These are phyloP conservation scores for Suillus paluster DNA, from an alignment of 768 basidiomycete species.

Conservation along the genomic window DNA sequence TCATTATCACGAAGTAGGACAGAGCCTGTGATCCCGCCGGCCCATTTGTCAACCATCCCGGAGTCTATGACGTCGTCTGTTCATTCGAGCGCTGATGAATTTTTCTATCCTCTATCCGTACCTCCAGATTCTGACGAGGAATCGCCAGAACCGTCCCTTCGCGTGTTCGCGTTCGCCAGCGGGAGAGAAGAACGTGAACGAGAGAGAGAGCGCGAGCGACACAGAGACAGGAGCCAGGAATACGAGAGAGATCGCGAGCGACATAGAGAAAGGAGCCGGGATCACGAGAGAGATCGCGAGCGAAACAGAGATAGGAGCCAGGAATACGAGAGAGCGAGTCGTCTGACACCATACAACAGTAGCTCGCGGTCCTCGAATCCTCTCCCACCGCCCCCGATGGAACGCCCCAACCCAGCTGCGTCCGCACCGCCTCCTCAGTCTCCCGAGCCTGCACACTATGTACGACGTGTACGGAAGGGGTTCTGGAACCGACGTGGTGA, in stretches of 20 bases:
- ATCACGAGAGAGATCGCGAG: not conserved
- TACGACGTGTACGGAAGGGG: conserved; percentile 52
- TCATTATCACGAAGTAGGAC: conserved; percentile 33
- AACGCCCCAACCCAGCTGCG: conserved; percentile 26
- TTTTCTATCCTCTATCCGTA: conserved; percentile 26
- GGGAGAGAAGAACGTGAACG: conserved; percentile 7
- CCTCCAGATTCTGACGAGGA: conserved; percentile 20
- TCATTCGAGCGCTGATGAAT: conserved; percentile 30
- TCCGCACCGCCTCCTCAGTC: conserved; percentile 33
- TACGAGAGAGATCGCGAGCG: no score
- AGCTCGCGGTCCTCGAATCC: conserved; percentile 22
- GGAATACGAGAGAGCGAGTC: not conserved
- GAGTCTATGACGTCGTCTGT: conserved; percentile 23
- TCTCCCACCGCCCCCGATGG: conserved; percentile 33
- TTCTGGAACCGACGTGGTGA: conserved; percentile 82
- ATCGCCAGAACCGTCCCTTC: conserved; percentile 17
- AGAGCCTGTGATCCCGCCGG: conserved; percentile 25
- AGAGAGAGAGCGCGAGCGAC: no score
- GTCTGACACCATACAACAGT: not conserved
- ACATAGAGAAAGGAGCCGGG: no score
- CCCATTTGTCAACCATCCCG: conserved; percentile 31
- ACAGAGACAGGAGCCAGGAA: no score
- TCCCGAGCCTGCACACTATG: conserved; percentile 32
- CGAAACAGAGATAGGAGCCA: not conserved
- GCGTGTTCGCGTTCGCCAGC: conserved; percentile 22